Evolutionary conservation across 78 protist species (phyloP).

Genomic region (Speleostelium caveatum): DNA sequence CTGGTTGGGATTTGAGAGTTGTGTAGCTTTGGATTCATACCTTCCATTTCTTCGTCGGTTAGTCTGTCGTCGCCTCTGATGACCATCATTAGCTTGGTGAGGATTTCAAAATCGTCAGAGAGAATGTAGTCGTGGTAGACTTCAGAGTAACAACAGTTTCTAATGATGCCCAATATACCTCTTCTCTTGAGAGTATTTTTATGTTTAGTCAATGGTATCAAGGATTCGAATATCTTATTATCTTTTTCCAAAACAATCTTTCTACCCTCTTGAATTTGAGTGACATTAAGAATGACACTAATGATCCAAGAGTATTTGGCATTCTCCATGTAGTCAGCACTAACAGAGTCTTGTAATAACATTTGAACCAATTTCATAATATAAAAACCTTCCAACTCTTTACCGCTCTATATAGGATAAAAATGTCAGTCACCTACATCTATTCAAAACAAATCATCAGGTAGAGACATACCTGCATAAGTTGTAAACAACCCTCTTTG

Average conservation of each 20-base stretch:
- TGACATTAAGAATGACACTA: conserved; percentile 48
- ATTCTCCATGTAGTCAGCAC: conserved; percentile 1
- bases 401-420: conserved; percentile 37
- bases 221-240: conserved; percentile 13
- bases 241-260: conserved; percentile 54
- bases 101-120: conserved; percentile 21
- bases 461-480: conserved; percentile 47
- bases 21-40: conserved; percentile 11
- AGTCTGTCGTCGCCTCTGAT: conserved; percentile 59
- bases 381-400: conserved; percentile 67
- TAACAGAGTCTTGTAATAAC: conserved; percentile 6
- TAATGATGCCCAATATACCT: conserved; percentile 69
- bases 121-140: conserved; percentile 17
- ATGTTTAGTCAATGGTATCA: conserved; percentile 36
- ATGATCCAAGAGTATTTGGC: conserved; percentile 47
- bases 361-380: conserved; percentile 49
- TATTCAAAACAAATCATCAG: not conserved
- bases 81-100: conserved; percentile 20
- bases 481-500: conserved; percentile 53
- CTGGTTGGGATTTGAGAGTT: conserved; percentile 12
- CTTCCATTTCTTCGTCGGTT: conserved; percentile 60
- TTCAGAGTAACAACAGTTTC: conserved; percentile 66
- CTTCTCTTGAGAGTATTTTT: conserved; percentile 49
- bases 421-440: not conserved
- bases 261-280: conserved; percentile 81